Evolutionary conservation across 345 rosid genomes (phyloP).

Genomic region (Rhizophora apiculata): DNA sequence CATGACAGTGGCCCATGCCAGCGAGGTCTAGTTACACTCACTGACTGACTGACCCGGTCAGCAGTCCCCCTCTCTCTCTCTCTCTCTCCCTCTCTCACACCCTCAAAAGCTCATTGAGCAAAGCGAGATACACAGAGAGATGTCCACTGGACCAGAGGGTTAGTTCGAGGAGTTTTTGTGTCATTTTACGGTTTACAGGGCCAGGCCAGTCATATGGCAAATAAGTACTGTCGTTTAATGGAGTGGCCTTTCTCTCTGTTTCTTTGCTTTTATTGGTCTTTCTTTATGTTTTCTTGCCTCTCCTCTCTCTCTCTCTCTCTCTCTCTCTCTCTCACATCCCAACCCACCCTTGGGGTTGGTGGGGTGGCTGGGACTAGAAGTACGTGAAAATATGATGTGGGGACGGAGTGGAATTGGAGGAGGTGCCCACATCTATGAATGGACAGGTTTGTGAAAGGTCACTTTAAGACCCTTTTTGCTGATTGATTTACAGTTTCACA

Average conservation of each 20-base stretch:
- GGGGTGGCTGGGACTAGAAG: no score
- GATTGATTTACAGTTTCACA: no score
- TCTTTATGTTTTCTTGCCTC: background rate
- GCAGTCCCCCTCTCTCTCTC: background rate
- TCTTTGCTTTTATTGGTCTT: background rate
- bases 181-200: no score
- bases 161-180: slow-evolving; percentile 1
- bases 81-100: background rate
- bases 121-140: background rate
- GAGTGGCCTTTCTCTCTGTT: background rate
- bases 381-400: no score
- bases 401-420: no score
- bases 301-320: background rate
- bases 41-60: slow-evolving; percentile 10
- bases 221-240: slow-evolving; percentile 12
- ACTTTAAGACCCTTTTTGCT: background rate
- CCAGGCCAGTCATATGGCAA: slow-evolving; percentile 1
- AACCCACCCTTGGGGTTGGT: no score
- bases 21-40: background rate
- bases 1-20: slow-evolving; percentile 25
- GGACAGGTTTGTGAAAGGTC: background rate
- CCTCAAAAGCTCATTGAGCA: background rate
- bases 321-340: no score
- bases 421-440: background rate
- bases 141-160: background rate